These are phyloP conservation scores for Pyrenophora teres DNA, from an alignment of 2,329 filamentous ascomycete genomes.

Conservation along the genomic window DNA sequence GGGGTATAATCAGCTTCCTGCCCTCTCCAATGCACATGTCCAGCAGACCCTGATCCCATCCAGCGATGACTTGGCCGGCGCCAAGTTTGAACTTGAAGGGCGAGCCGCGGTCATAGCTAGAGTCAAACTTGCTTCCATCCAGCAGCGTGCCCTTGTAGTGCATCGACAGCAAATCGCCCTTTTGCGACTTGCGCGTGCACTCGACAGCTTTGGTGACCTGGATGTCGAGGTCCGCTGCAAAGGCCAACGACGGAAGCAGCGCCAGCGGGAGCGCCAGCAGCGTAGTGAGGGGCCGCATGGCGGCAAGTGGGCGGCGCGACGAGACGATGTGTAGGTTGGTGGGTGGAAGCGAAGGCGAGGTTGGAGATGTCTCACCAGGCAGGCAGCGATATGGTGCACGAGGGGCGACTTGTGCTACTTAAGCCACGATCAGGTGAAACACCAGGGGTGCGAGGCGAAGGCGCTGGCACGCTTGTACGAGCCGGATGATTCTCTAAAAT, in stretches of 20 bases:
- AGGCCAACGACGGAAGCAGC: conserved; percentile 27
- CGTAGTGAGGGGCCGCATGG: conserved; percentile 37
- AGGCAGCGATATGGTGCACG: conserved; percentile 4
- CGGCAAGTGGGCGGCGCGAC: conserved; percentile 10
- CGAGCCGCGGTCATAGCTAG: conserved; percentile 73
- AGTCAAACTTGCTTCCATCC: conserved; percentile 81
- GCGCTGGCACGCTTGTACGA: conserved; percentile 9
- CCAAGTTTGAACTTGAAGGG: conserved; percentile 84
- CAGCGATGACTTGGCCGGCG: conserved; percentile 82
- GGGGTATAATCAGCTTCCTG: conserved; percentile 85
- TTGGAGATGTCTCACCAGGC: conserved; percentile 7
- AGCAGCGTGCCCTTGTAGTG: conserved; percentile 57
- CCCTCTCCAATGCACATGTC: conserved; percentile 98
- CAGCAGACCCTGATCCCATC: conserved; percentile 88
- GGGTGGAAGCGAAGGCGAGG: neutral
- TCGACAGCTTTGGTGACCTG: conserved; percentile 49
- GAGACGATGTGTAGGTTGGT: neutral
- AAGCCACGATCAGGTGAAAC: conserved; percentile 20
- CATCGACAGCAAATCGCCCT: conserved; percentile 55
- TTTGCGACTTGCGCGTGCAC: conserved; percentile 52
- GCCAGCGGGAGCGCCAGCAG: conserved; percentile 31
- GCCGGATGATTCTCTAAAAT: conserved; percentile 5
- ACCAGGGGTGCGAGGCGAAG: conserved; percentile 11
- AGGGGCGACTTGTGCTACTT: conserved; percentile 1
- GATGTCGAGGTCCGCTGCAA: conserved; percentile 44